Evolutionary conservation across 2,329 filamentous ascomycete species (phyloP).

Genomic region (Penicillium polonicum): DNA sequence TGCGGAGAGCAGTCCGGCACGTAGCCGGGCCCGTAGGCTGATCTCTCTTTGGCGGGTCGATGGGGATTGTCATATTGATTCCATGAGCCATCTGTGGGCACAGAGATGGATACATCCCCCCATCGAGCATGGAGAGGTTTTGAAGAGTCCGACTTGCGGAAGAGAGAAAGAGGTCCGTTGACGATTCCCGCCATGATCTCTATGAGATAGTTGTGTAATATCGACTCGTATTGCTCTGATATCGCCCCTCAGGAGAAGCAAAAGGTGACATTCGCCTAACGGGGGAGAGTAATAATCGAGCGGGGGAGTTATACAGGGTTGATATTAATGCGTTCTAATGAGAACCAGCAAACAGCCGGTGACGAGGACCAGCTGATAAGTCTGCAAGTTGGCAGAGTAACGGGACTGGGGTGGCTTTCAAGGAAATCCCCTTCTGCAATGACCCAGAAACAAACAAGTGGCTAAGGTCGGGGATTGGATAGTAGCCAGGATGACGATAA

Average conservation of each 20-base stretch:
- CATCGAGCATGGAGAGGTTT: slow-evolving; percentile 39
- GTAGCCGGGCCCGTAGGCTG: slow-evolving; percentile 32
- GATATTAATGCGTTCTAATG: slow-evolving; percentile 9
- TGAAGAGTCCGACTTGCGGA: slow-evolving; percentile 29
- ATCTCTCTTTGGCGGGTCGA: slow-evolving; percentile 16
- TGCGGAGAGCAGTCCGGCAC: slow-evolving; percentile 23
- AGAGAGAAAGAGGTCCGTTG: slow-evolving; percentile 30
- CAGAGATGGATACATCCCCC: slow-evolving; percentile 41
- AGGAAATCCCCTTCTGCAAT: slow-evolving; percentile 10
- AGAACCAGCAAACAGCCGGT: neutral
- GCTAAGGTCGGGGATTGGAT: slow-evolving; percentile 16
- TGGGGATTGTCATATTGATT: slow-evolving; percentile 35
- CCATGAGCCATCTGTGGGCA: slow-evolving; percentile 41
- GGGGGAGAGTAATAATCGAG: neutral
- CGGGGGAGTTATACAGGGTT: neutral
- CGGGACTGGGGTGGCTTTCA: slow-evolving; percentile 2
- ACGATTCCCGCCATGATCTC: slow-evolving; percentile 31
- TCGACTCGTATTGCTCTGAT: neutral
- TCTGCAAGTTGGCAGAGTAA: slow-evolving; percentile 1
- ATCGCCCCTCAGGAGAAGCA: neutral
- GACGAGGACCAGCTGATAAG: neutral
- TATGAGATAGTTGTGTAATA: neutral
- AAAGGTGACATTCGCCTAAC: slow-evolving; percentile 10
- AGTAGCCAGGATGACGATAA: slow-evolving; percentile 2
- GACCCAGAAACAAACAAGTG: slow-evolving; percentile 6